phyloP scores from a whole-genome alignment of 768 basidiomycete genomes.

The Hirschioporus abietinus region DNA sequence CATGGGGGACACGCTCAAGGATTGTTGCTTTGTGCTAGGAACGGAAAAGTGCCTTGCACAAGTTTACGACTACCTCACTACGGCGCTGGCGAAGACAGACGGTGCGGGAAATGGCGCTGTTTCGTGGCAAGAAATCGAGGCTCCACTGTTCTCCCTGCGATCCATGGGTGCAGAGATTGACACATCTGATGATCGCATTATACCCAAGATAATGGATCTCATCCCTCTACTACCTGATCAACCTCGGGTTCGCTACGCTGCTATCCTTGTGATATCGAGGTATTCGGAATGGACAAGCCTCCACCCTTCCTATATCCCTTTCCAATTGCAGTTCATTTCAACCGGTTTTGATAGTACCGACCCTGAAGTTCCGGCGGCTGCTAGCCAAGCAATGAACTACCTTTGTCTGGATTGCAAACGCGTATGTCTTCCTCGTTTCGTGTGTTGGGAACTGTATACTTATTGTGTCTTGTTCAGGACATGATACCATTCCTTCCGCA shows the following conservation, averaged over 20 bases:
- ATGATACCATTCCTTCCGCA: slow-evolving; percentile 89
- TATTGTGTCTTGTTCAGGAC: slow-evolving; percentile 45
- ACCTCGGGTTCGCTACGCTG: slow-evolving; percentile 91
- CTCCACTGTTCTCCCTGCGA: slow-evolving; percentile 94
- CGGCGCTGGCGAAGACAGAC: slow-evolving; percentile 52
- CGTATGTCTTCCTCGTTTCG: slow-evolving; percentile 34
- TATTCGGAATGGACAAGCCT: slow-evolving; percentile 96
- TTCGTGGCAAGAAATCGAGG: slow-evolving; percentile 96
- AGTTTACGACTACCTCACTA: slow-evolving; percentile 75
- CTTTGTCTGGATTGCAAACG: slow-evolving; percentile 94
- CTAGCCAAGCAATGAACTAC: slow-evolving; percentile 94
- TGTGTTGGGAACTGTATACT: slow-evolving; percentile 6
- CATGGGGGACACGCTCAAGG: slow-evolving; percentile 98
- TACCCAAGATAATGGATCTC: slow-evolving; percentile 96
- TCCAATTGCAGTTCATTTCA: slow-evolving; percentile 87
- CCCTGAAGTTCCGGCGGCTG: slow-evolving; percentile 82
- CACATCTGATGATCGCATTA: slow-evolving; percentile 68
- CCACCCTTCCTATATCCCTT: slow-evolving; percentile 82
- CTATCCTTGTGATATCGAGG: slow-evolving; percentile 88
- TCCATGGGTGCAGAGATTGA: slow-evolving; percentile 97
- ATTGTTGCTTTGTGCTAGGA: slow-evolving; percentile 92
- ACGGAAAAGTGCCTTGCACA: slow-evolving; percentile 77
- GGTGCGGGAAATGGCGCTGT: slow-evolving; percentile 38
- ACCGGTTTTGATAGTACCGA: slow-evolving; percentile 83
- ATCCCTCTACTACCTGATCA: slow-evolving; percentile 86